These are phyloP conservation scores for Sindora glabra DNA, from an alignment of 306 rosid species.

Conservation along the genomic window DNA sequence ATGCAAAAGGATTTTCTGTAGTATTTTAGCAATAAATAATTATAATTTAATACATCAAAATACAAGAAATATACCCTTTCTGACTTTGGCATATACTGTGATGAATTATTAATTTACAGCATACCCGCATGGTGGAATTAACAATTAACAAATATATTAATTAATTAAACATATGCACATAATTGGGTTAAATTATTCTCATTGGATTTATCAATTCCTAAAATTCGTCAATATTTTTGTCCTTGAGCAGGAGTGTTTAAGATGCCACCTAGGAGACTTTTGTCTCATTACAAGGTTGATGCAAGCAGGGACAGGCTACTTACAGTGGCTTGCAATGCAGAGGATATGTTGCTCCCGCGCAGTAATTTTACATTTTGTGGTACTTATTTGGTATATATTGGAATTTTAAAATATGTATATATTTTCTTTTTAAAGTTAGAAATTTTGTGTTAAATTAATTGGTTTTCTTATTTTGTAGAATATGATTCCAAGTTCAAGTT, in stretches of 20 bases:
- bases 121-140: too few relatives aligned
- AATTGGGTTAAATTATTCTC: too few relatives aligned
- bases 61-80: too few relatives aligned
- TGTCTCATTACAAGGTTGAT: conserved; percentile 88
- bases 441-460: not conserved
- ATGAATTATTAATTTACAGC: not conserved
- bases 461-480: conserved; percentile 26
- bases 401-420: too few relatives aligned
- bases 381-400: too few relatives aligned
- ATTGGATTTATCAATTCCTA: not conserved
- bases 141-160: too few relatives aligned
- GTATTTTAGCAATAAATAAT: too few relatives aligned
- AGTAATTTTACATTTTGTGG: conserved; percentile 69
- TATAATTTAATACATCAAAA: too few relatives aligned
- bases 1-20: too few relatives aligned
- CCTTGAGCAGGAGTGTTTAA: conserved; percentile 62
- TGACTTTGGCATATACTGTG: too few relatives aligned
- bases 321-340: conserved; percentile 80
- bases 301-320: conserved; percentile 45
- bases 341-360: conserved; percentile 83
- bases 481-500: conserved; percentile 53
- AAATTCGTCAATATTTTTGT: conserved; percentile 3
- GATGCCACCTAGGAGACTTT: conserved; percentile 82
- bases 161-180: not conserved
- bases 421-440: not conserved